Evolutionary conservation across 306 rosid species (phyloP).

Genomic region (Quercus parvula): DNA sequence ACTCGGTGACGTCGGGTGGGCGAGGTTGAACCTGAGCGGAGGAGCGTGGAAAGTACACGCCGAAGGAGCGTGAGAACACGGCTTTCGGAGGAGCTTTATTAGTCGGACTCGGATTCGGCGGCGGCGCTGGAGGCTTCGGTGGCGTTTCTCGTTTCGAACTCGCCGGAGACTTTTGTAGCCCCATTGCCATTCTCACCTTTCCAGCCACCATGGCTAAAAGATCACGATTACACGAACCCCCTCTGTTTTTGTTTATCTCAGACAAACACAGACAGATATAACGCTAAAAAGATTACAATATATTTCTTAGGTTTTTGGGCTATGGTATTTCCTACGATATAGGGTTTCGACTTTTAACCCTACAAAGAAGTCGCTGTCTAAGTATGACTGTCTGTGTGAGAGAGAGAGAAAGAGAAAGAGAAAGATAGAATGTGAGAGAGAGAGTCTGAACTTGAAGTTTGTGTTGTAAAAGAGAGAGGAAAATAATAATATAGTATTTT

Average conservation of each 20-base stretch:
- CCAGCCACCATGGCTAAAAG: conserved; percentile 73
- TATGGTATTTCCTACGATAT: conserved; percentile 1
- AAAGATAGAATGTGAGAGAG: background rate
- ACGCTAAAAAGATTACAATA: too few relatives aligned
- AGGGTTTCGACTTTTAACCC: conserved; percentile 4
- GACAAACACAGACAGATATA: too few relatives aligned
- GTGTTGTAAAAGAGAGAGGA: background rate
- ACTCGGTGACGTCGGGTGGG: conserved; percentile 90
- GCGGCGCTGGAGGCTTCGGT: conserved; percentile 51
- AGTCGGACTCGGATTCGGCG: conserved; percentile 36
- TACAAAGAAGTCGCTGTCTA: conserved; percentile 38
- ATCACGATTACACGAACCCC: too few relatives aligned
- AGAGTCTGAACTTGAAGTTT: conserved; percentile 2
- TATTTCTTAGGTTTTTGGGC: background rate
- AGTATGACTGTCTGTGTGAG: conserved; percentile 25
- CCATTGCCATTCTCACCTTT: conserved; percentile 84
- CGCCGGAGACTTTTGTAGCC: conserved; percentile 71
- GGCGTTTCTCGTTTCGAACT: conserved; percentile 41
- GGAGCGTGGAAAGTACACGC: conserved; percentile 86
- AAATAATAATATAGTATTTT: background rate
- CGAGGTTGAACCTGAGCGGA: conserved; percentile 95
- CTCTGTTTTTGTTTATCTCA: too few relatives aligned
- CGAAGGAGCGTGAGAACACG: conserved; percentile 81
- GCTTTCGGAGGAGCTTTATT: conserved; percentile 58
- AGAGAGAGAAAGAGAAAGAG: background rate